Percentiles rank a stretch among this genome's conserved stretches.
These are phyloP conservation scores for Diutina sp. DNA, from an alignment of 1,139 yeast species.

Conservation along the genomic window DNA sequence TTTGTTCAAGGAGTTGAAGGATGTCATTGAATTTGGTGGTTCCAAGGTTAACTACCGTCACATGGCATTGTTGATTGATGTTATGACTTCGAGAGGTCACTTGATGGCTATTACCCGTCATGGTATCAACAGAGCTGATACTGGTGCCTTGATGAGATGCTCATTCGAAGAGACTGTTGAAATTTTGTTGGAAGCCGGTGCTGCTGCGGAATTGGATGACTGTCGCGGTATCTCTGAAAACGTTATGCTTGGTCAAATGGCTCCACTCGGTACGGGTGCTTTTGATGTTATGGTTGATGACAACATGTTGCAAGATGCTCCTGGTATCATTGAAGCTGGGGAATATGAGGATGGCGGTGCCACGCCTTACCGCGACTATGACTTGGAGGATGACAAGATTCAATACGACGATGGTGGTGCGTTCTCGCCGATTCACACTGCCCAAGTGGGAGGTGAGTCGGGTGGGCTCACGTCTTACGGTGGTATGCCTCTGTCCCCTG, in stretches of 20 bases:
- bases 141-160: conserved; percentile 98
- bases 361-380: conserved; percentile 80
- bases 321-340: conserved; percentile 9
- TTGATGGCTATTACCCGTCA: conserved; percentile 98
- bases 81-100: conserved; percentile 98
- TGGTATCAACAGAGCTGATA: conserved; percentile 96
- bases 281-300: conserved; percentile 95
- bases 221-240: conserved; percentile 98
- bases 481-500: conserved; percentile 42
- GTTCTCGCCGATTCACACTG: conserved; percentile 88
- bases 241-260: conserved; percentile 95
- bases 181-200: conserved; percentile 94
- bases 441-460: conserved; percentile 66
- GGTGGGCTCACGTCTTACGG: conserved; percentile 92
- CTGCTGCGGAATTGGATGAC: conserved; percentile 94
- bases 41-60: conserved; percentile 98
- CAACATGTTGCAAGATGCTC: conserved; percentile 46
- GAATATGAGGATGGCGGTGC: conserved; percentile 70
- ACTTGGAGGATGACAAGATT: conserved; percentile 65
- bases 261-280: conserved; percentile 97
- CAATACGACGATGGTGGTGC: conserved; percentile 76
- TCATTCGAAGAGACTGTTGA: conserved; percentile 99
- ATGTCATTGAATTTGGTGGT: conserved; percentile 98
- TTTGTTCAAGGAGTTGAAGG: conserved; percentile 81
- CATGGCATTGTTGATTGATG: conserved; percentile 93